Base-by-base conservation (phyloP, 768 basidiomycete genomes). In the Hypsizygus marmoreus region DNA sequence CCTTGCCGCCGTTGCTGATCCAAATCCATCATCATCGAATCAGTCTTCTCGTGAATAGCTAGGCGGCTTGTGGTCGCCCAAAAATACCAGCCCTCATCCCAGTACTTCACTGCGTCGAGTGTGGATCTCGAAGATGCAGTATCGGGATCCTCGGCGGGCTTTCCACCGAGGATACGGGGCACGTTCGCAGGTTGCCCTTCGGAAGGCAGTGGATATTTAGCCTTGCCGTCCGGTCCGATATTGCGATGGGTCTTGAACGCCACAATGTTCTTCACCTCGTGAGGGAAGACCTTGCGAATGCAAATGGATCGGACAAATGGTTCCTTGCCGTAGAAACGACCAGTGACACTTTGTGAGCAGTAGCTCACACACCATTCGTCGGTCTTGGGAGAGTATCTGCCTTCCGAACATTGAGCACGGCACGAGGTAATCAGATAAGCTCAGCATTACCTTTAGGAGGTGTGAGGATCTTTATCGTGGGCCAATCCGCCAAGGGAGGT, bases 31-130 rank as follows among this genome's bases (percentile, higher is more conserved):
- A 71, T 73, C 86, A 90, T 88, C 38, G 72, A 69, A 13, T 76
- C 65, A 39, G 82, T 63, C 56, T 80, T 81, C 58, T 84, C 77
- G 51, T 75, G 69, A 6, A 76, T 71, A 9, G 75, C 79, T 60
- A 69, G 71, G 37, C 73, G 70, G 38, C 73, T 80, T 43, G 70
- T 71, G 12, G 78, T 77, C 40, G 79, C 75, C 86, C 86, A 89
- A 31, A 91, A 55, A 57, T 91, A 91, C 76, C 78, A 85, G 4
- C 88, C 87, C 55, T 82, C 80, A 45, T 86, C 74, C 88, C 88
- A 91, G 55, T 77, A 74, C 51, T 76, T 80, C 31, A 68, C 70
- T 16, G 76, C 69, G 50, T 65, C 47, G 19, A 54, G 29, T 12
- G 54, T n/a, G 6, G 57, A 41, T 16, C 45, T 37, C 23, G 47